Percentiles rank a stretch among this genome's conserved stretches.
Conservation (phyloP, 2,329 filamentous ascomycete genomes). For the Fulvia fulva region DNA sequence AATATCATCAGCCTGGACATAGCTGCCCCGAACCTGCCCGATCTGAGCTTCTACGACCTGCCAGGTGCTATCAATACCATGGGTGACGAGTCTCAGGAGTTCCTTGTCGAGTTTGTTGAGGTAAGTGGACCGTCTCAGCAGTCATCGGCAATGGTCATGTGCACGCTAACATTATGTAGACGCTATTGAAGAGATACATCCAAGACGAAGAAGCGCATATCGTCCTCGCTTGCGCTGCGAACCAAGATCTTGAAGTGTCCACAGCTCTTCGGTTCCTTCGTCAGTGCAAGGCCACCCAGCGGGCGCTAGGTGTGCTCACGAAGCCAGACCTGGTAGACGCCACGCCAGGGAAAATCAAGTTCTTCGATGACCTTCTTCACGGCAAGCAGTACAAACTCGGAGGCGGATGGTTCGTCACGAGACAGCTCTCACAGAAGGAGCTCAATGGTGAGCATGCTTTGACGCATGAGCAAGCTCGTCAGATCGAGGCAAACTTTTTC, state of each 20-base stretch:
- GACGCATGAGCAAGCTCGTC: conserved; percentile 46
- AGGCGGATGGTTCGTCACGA: conserved; percentile 75
- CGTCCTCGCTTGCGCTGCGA: conserved; percentile 73
- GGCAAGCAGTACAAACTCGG: conserved; percentile 61
- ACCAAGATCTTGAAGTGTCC: conserved; percentile 71
- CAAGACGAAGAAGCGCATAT: conserved; percentile 67
- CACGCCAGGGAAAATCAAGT: conserved; percentile 30
- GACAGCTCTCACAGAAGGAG: conserved; percentile 56
- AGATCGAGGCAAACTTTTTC: conserved; percentile 52
- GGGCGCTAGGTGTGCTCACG: conserved; percentile 61
- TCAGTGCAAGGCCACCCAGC: conserved; percentile 37
- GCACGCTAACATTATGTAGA: conserved; percentile 28
- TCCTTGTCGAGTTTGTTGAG: conserved; percentile 67
- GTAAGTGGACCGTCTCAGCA: background rate
- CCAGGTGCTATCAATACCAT: conserved; percentile 76
- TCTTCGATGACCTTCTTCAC: conserved; percentile 41
- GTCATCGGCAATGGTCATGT: background rate
- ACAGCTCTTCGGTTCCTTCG: conserved; percentile 62
- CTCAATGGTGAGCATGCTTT: conserved; percentile 37
- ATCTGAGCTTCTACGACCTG: conserved; percentile 79
- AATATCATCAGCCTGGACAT: conserved; percentile 78
- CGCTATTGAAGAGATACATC: conserved; percentile 68
- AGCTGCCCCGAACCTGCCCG: conserved; percentile 64
- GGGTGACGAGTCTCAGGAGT: conserved; percentile 57
- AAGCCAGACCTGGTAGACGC: conserved; percentile 69